Conservation (phyloP, 176 grass and related monocot genomes). For the Saccharum spontaneum region DNA sequence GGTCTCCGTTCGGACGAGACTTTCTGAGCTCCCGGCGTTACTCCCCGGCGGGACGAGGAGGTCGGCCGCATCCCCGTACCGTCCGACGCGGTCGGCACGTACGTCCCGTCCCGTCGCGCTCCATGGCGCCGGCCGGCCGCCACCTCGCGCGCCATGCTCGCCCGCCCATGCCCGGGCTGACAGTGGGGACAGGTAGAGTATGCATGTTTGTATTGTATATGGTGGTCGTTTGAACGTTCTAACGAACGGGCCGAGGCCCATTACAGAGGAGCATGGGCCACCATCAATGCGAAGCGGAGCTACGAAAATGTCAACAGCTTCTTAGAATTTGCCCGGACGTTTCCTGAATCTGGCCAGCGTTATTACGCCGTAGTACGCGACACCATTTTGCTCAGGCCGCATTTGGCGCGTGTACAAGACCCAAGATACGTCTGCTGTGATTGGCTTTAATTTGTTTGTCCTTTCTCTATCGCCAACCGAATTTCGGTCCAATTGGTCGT, state of each 20-base stretch:
- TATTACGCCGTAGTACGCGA: background rate
- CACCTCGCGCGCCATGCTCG: background rate
- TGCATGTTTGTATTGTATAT: too few relatives aligned
- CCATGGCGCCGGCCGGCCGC: slow-evolving; percentile 14
- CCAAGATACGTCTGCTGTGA: background rate
- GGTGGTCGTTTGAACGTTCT: background rate
- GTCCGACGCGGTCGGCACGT: slow-evolving; percentile 20
- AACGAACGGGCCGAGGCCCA: background rate
- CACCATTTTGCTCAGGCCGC: background rate
- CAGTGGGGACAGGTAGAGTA: background rate
- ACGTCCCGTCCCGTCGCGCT: background rate
- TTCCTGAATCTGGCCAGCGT: background rate
- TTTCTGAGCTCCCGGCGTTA: background rate
- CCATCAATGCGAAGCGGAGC: background rate
- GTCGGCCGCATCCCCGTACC: background rate
- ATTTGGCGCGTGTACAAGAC: background rate
- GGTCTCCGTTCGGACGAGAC: background rate
- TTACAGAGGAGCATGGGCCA: background rate
- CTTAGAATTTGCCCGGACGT: background rate
- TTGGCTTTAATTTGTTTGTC: background rate
- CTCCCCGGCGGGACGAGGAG: background rate
- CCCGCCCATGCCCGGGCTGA: slow-evolving; percentile 7
- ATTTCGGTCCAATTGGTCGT: background rate
- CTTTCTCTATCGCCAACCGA: background rate
- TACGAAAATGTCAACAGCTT: background rate